These are phyloP conservation scores for Schizothecium vesticola DNA, from an alignment of 495 filamentous ascomycete species.

Conservation along the genomic window DNA sequence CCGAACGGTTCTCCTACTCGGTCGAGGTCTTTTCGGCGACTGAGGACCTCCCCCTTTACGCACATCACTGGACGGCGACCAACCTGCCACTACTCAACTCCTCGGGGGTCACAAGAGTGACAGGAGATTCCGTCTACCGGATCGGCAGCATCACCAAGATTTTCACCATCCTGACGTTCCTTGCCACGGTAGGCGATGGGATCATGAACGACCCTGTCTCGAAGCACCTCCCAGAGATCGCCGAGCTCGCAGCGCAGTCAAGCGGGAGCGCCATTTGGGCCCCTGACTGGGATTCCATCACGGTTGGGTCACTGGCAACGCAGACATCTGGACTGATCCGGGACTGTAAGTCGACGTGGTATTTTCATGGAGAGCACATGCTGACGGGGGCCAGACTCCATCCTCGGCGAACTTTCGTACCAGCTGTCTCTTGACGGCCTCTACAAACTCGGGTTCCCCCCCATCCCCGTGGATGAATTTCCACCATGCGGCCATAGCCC, in stretches of 20 bases:
- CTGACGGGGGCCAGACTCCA: slow-evolving; percentile 32
- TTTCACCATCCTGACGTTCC: slow-evolving; percentile 40
- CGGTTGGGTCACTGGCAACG: slow-evolving; percentile 48
- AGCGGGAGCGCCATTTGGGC: slow-evolving; percentile 32
- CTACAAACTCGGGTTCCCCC: slow-evolving; percentile 28
- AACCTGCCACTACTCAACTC: slow-evolving; percentile 32
- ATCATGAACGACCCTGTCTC: slow-evolving; percentile 38
- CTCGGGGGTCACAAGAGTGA: slow-evolving; percentile 34
- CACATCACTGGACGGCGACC: slow-evolving; percentile 45
- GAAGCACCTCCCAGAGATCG: slow-evolving; percentile 52
- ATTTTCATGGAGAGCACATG: slow-evolving; percentile 12
- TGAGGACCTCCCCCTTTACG: slow-evolving; percentile 38
- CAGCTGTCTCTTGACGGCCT: slow-evolving; percentile 23
- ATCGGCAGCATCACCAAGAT: slow-evolving; percentile 49
- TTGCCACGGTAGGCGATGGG: slow-evolving; percentile 34
- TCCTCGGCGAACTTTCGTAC: slow-evolving; percentile 37
- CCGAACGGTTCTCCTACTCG: slow-evolving; percentile 42
- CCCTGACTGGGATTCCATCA: slow-evolving; percentile 51
- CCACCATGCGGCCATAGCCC: slow-evolving; percentile 39
- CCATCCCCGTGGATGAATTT: slow-evolving; percentile 38
- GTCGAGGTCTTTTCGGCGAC: slow-evolving; percentile 44
- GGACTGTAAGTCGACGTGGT: slow-evolving; percentile 27
- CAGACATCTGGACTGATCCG: slow-evolving; percentile 49
- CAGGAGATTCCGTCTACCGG: slow-evolving; percentile 41
- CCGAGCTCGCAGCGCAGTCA: slow-evolving; percentile 28